phyloP scores from a whole-genome alignment of 768 basidiomycete genomes.

The Boletus rufocinnamomeus region DNA sequence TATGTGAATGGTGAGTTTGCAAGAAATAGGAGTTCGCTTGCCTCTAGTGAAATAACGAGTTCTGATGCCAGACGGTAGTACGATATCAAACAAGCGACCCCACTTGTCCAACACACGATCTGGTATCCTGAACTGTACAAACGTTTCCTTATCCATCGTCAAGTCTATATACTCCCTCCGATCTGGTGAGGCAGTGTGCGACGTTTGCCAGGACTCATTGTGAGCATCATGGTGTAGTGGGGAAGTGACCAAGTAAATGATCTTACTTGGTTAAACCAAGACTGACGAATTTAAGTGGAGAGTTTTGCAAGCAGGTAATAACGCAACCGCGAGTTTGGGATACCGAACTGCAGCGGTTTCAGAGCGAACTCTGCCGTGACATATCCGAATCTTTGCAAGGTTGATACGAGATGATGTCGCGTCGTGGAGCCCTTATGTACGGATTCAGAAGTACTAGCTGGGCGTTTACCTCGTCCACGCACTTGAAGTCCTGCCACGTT shows the following conservation, averaged over 20 bases:
- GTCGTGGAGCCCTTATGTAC: constrained; percentile 62
- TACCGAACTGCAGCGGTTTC: constrained; percentile 78
- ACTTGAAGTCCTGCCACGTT: constrained; percentile 88
- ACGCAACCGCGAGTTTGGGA: constrained; percentile 80
- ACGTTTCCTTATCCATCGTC: constrained; percentile 11
- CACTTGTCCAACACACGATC: constrained; percentile 69
- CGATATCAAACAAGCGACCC: constrained; percentile 81
- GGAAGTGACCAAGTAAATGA: constrained; percentile 51
- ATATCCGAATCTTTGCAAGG: constrained; percentile 58
- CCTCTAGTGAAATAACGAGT: constrained; percentile 85
- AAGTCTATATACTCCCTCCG: constrained; percentile 19
- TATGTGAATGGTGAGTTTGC: background rate
- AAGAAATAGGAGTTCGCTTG: constrained; percentile 23
- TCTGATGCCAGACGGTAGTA: constrained; percentile 57
- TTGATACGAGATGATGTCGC: constrained; percentile 53
- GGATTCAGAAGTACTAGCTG: constrained; percentile 9
- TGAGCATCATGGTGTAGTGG: constrained; percentile 46
- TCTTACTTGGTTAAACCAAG: constrained; percentile 18
- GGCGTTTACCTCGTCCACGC: constrained; percentile 14
- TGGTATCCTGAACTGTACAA: constrained; percentile 45
- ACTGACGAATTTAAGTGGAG: constrained; percentile 41
- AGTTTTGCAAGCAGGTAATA: constrained; percentile 77
- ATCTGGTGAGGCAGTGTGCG: background rate
- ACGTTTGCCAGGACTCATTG: background rate
- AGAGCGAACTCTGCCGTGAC: constrained; percentile 60